Evolutionary conservation across 2,329 filamentous ascomycete species (phyloP), one percentile per base, ranked within the genome.

Genomic region (Aspergillus clavatus): DNA sequence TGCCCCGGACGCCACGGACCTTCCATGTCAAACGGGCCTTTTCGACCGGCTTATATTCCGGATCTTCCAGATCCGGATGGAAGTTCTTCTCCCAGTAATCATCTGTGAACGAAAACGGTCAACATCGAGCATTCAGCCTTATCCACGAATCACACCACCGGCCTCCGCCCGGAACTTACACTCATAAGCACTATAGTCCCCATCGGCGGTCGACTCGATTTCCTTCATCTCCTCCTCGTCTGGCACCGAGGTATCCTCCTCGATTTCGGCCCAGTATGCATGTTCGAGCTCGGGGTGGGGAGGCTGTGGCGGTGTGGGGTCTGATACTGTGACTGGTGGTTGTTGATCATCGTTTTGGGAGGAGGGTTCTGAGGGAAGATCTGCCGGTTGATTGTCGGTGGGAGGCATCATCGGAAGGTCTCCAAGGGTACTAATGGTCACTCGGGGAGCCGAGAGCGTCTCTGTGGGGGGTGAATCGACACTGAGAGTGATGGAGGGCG

Each of bases 11-110:
- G 31, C 73, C 70, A 24, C 78, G 73, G 35, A 83, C 69, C 38
- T 70, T 67, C 81, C 81, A 84, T 14, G 79, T 73, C 21, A 84
- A 73, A 24, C 76, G 73, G 31, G 78, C 77, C 47, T 72, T 77
- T 48, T 75, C 73, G n/a, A 65, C 62, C 5, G 78, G 73, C 8
- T 65, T 66, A 51, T 80, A 74, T 47, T 82, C 79, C 0, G 79
- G 78, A 51, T 83, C 80, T 5, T 82, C 73, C 7, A 81, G 64
- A 3, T 75, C 69, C 21, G 71, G 67, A 53, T 77, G 82, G 7
- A 80, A 76, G 51, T 73, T 70, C 47, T 73, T 72, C 58, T 82
- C 77, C 78, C 79, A 82, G 56, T 82, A 73, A 16, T 72, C 64
- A 56, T 81, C 72, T 74, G 45, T 19, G 7, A n/a, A 26, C 12